Conservation (phyloP, 768 basidiomycete species). For the Cyathus striatus region DNA sequence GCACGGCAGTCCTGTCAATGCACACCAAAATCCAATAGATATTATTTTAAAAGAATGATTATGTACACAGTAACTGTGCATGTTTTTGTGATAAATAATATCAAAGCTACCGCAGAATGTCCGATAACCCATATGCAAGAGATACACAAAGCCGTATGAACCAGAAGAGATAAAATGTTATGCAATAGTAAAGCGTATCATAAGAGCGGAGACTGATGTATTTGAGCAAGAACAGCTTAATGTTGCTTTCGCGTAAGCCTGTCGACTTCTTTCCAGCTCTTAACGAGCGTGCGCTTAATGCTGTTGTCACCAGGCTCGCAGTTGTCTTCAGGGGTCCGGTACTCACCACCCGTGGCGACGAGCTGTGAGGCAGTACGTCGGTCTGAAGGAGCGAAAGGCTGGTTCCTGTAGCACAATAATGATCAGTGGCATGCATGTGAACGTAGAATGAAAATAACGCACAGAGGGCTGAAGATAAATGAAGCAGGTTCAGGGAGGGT, state of each 20-base stretch:
- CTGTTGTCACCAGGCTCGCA: conserved; percentile 27
- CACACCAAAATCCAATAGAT: no score
- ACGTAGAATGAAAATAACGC: conserved; percentile 2
- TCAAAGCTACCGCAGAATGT: no score
- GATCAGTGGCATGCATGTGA: not conserved
- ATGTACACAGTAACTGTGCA: no score
- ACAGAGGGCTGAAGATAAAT: conserved; percentile 49
- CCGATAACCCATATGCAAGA: no score
- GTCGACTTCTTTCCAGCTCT: conserved; percentile 37
- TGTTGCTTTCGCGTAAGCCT: conserved; percentile 25
- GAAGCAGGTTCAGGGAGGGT: conserved; percentile 44
- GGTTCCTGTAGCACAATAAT: conserved; percentile 50
- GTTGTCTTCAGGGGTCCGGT: conserved; percentile 22
- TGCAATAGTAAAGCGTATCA: no score
- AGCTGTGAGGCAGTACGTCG: conserved; percentile 53
- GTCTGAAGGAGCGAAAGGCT: conserved; percentile 68
- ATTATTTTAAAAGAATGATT: no score
- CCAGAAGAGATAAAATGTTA: no score
- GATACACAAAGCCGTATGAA: no score
- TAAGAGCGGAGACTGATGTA: no score
- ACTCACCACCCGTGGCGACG: conserved; percentile 26
- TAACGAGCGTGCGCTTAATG: conserved; percentile 33
- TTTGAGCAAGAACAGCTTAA: no score
- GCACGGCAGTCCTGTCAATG: no score
- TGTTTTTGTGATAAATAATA: no score